phyloP scores from a whole-genome alignment of 139 green algal species.

The Haematococcus lacustris region DNA sequence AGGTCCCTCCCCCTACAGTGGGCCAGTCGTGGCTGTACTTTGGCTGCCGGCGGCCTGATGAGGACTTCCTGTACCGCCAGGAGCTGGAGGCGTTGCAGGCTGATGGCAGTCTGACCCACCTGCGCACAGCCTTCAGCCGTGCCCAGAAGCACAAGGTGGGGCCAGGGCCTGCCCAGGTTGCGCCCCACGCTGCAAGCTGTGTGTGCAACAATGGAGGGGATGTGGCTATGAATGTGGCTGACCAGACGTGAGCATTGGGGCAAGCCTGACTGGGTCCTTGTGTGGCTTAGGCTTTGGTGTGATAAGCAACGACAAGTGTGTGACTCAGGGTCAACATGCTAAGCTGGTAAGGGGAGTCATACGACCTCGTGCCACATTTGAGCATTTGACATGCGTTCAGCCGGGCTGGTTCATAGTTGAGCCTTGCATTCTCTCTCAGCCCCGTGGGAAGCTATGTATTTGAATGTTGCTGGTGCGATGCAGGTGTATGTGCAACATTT shows the following conservation, averaged over 20 bases:
- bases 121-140: constrained; percentile 78
- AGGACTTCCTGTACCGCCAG: constrained; percentile 82
- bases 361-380: not conserved
- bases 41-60: constrained; percentile 63
- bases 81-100: constrained; percentile 59
- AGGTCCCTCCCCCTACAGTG: not conserved
- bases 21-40: constrained; percentile 75
- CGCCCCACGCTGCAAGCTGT: too few species aligned
- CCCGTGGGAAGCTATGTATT: too few species aligned
- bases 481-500: constrained; percentile 36
- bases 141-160: constrained; percentile 31
- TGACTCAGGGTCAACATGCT: too few species aligned
- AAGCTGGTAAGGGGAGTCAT: too few species aligned
- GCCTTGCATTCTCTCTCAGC: too few species aligned
- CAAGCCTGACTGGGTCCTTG: not conserved
- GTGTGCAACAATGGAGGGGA: too few species aligned
- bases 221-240: too few species aligned
- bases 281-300: too few species aligned
- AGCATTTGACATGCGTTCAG: not conserved
- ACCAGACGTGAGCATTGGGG: too few species aligned
- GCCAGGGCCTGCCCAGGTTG: too few species aligned
- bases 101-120: constrained; percentile 60
- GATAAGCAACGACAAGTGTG: not conserved
- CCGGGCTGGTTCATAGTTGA: too few species aligned
- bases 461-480: not conserved